Evolutionary conservation across 768 basidiomycete genomes (phyloP).

Genomic region (Mycena rebaudengoi): DNA sequence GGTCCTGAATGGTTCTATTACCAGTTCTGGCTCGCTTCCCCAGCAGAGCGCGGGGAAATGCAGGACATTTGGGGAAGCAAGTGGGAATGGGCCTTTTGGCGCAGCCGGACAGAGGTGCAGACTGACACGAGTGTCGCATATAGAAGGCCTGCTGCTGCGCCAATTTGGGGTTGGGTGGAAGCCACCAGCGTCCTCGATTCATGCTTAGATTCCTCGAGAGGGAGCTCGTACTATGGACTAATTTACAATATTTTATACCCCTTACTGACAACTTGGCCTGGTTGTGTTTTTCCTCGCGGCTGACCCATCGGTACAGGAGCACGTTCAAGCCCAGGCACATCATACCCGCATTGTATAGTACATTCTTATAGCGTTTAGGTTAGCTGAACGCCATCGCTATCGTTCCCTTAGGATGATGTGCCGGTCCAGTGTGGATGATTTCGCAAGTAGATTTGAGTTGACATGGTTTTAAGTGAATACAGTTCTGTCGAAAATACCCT

Average conservation of each 20-base stretch:
- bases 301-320: too few relatives aligned
- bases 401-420: too few relatives aligned
- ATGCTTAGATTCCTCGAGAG: background rate
- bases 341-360: background rate
- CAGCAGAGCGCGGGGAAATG: conserved; percentile 26
- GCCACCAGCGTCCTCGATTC: conserved; percentile 21
- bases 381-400: too few relatives aligned
- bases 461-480: too few relatives aligned
- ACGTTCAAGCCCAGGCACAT: too few relatives aligned
- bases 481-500: too few relatives aligned
- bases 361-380: too few relatives aligned
- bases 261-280: too few relatives aligned
- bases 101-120: too few relatives aligned
- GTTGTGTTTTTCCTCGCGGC: too few relatives aligned
- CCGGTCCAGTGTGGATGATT: too few relatives aligned
- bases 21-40: conserved; percentile 55
- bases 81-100: conserved; percentile 42
- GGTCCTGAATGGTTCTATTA: conserved; percentile 58
- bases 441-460: too few relatives aligned
- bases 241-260: background rate
- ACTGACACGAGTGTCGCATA: conserved; percentile 36
- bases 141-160: conserved; percentile 33
- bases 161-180: conserved; percentile 32
- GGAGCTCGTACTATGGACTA: background rate
- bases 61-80: conserved; percentile 24